Percentiles rank a stretch among this genome's conserved stretches.
Conservation (phyloP, 345 rosid genomes). For the Firmiana major region DNA sequence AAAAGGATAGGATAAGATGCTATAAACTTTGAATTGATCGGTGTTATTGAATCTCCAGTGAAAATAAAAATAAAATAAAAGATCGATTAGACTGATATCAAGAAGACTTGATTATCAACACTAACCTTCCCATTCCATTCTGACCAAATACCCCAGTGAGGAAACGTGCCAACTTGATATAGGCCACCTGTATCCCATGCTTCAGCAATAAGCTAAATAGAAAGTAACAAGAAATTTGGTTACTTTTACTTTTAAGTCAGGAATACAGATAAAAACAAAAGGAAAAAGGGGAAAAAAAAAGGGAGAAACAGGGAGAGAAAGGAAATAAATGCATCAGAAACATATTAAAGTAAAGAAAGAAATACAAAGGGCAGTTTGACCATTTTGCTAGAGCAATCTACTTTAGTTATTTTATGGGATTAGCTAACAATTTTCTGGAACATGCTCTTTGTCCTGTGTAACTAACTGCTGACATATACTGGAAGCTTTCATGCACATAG, state of each 20-base stretch:
- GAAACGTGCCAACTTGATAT: slow-evolving; percentile 94
- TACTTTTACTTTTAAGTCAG: background rate
- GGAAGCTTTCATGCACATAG: background rate
- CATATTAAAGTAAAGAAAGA: background rate
- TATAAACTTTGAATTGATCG: background rate
- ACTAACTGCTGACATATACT: background rate
- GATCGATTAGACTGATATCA: background rate
- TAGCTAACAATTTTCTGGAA: background rate
- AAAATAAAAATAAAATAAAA: background rate
- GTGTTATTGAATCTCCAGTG: background rate
- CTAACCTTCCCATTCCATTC: slow-evolving; percentile 99
- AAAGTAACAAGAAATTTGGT: slow-evolving; percentile 17
- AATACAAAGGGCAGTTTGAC: background rate
- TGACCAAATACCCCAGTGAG: slow-evolving; percentile 97
- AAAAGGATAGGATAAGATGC: background rate
- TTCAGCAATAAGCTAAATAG: slow-evolving; percentile 83
- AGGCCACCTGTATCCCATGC: slow-evolving; percentile 99
- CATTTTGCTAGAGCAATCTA: background rate
- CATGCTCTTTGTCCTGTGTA: background rate
- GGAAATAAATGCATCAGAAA: background rate
- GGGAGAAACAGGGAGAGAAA: background rate
- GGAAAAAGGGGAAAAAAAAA: background rate
- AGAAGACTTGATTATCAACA: background rate
- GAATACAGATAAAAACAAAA: background rate
- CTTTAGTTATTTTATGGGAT: background rate